Evolutionary conservation across 169 alveolate species (phyloP), one percentile per base, ranked within the genome.

Genomic region (Plasmodium yoelii): DNA sequence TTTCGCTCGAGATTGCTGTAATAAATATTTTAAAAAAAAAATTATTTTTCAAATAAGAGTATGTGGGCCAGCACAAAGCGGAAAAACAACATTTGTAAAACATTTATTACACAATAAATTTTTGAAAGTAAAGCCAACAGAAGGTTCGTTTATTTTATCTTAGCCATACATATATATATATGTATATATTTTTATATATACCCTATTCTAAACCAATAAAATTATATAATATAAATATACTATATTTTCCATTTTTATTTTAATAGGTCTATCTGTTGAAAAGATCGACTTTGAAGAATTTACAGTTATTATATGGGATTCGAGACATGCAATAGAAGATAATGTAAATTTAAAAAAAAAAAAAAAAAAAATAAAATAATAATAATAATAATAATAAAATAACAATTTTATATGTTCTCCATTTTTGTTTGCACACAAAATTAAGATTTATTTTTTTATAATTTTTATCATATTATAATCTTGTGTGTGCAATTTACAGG

Each of bases 61-160:
- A 47, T 77, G 88, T 77, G 88, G 88, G 18, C 88, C 88, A 13
- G 88, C 88, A n/a, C 88, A 77, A 64, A 77, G 88, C 49, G 88
- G 88, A 57, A 77, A 77, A 64, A 77, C 88, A 19, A 77, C 88
- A 26, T 55, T 77, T 28, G 88, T 77, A 28, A 77, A 77, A 42
- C 65, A 63, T 68, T 68, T 77, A 39, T 13, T 49, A 46, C 61
- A 64, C 53, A 77, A 63, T 67, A 51, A 68, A 39, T 77, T 77
- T 77, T 77, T 77, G 57, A 77, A 64, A 68, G 88, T 77, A 57
- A 77, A 77, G n/a, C 88, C 88, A 34, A 77, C 88, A n/a, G 88
- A 77, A 77, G 88, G 88, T 77, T 26, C 10, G 71, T 55, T 28
- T 28, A 34, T 34, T 34, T 34, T 34, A 3, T 34, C 42, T 34